Conservation (phyloP, 805 yeast species). For the Blastobotrys americana region DNA sequence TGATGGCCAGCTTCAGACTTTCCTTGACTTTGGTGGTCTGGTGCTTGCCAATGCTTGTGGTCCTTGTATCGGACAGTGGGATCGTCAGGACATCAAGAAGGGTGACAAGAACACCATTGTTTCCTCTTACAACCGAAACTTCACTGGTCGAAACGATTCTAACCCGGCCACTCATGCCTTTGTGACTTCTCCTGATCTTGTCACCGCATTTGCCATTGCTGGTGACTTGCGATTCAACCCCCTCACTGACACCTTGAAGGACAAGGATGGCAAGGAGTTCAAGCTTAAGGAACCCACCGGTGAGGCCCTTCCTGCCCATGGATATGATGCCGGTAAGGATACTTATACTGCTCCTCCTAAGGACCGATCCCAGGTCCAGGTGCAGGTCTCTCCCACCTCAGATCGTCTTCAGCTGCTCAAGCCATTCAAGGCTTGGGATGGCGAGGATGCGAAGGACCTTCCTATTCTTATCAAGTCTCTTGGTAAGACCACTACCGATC, state of each 20-base stretch:
- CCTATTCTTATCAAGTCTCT: conserved; percentile 94
- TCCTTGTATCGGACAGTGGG: conserved; percentile 99
- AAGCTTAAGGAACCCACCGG: conserved; percentile 82
- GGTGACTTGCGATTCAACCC: conserved; percentile 98
- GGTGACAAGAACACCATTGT: conserved; percentile 95
- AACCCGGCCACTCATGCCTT: conserved; percentile 96
- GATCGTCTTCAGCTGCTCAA: conserved; percentile 93
- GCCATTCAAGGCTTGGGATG: conserved; percentile 95
- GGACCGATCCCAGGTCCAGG: conserved; percentile 69
- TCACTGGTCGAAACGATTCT: conserved; percentile 96
- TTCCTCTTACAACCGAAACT: conserved; percentile 96
- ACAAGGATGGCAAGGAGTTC: conserved; percentile 85
- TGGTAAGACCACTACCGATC: conserved; percentile 99
- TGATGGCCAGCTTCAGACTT: conserved; percentile 86
- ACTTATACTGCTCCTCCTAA: conserved; percentile 96
- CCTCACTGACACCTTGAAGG: conserved; percentile 79
- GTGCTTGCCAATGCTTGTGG: conserved; percentile 98
- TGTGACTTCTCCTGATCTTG: conserved; percentile 94
- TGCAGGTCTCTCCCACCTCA: conserved; percentile 76
- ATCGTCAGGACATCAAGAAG: conserved; percentile 84
- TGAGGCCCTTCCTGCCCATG: conserved; percentile 80
- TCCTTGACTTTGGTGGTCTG: conserved; percentile 85
- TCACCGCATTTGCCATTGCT: conserved; percentile 89
- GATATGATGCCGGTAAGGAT: conserved; percentile 89
- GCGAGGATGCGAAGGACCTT: conserved; percentile 80